A percentile compares a stretch with the other conserved stretches of the same genome.
These are phyloP conservation scores for Rugonectria rugulosa DNA, from an alignment of 2,329 filamentous ascomycete species.

Conservation along the genomic window DNA sequence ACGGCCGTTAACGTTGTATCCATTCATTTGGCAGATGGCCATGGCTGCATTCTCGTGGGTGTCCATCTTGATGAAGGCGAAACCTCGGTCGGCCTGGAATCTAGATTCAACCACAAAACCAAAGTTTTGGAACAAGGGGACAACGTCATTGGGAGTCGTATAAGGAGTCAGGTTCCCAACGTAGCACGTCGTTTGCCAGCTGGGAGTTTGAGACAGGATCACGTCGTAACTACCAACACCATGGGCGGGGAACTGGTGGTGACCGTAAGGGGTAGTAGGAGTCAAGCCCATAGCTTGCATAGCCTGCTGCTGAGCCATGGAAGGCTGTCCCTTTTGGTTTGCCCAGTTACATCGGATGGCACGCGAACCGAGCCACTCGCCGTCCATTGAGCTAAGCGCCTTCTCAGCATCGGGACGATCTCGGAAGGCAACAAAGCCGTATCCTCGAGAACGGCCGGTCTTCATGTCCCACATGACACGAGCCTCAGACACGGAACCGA, in stretches of 20 bases:
- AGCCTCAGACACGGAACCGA: conserved; percentile 94
- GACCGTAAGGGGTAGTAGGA: conserved; percentile 92
- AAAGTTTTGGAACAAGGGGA: conserved; percentile 99
- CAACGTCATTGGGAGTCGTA: conserved; percentile 93
- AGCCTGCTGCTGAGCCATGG: conserved; percentile 95
- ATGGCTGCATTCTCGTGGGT: conserved; percentile 97
- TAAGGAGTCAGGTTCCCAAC: conserved; percentile 98
- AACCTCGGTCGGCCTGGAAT: conserved; percentile 97
- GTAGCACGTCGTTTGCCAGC: conserved; percentile 98
- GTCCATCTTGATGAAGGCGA: conserved; percentile 99
- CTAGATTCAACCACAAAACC: conserved; percentile 97
- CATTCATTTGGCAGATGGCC: conserved; percentile 97
- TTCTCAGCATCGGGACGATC: conserved; percentile 95
- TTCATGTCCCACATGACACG: conserved; percentile 99
- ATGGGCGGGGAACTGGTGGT: conserved; percentile 97
- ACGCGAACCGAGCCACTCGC: conserved; percentile 97
- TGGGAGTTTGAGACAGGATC: conserved; percentile 92
- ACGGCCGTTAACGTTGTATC: conserved; percentile 96
- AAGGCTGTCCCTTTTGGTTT: conserved; percentile 99
- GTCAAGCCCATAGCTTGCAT: conserved; percentile 99
- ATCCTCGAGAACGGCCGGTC: conserved; percentile 95
- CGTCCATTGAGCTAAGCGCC: conserved; percentile 96
- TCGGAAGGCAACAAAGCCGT: conserved; percentile 97
- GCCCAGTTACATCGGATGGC: conserved; percentile 99
- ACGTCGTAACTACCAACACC: conserved; percentile 98